These are phyloP conservation scores for Echinochloa phyllopogon DNA, from an alignment of 176 grass and related monocot species.

Conservation along the genomic window DNA sequence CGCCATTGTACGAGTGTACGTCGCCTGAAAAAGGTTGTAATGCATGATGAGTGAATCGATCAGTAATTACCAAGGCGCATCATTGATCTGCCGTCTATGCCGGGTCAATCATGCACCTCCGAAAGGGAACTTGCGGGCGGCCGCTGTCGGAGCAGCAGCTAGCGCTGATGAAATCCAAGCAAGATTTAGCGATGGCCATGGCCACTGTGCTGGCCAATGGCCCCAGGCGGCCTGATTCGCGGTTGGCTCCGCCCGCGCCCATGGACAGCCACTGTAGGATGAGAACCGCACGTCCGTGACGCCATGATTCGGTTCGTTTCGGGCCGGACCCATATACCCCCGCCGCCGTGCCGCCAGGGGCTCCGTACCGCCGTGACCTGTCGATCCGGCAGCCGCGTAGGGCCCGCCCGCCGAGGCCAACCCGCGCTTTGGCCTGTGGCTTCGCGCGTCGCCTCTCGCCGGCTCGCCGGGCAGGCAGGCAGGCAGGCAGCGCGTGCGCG, in stretches of 20 bases:
- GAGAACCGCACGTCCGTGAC: background rate
- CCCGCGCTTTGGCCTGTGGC: constrained; percentile 12
- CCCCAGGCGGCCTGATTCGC: background rate
- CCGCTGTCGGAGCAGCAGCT: background rate
- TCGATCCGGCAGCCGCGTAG: background rate
- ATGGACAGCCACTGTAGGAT: background rate
- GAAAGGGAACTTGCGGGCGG: constrained; percentile 1
- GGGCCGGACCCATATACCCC: background rate
- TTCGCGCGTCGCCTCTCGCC: background rate
- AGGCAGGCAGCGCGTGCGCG: constrained; percentile 5
- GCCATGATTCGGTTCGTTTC: background rate
- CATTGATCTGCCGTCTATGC: background rate
- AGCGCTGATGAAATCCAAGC: background rate
- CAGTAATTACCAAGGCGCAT: background rate
- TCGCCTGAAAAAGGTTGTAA: too few species aligned
- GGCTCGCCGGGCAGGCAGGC: background rate
- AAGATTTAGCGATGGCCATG: background rate
- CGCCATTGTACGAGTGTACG: too few species aligned
- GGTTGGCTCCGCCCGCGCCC: background rate
- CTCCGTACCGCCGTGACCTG: background rate
- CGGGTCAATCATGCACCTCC: constrained; percentile 6
- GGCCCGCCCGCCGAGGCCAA: background rate
- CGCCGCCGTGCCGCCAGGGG: constrained; percentile 29
- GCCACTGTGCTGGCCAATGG: background rate
- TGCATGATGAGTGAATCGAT: too few species aligned